Evolutionary conservation across 768 basidiomycete species (phyloP).

Genomic region (Lentinula boryana): DNA sequence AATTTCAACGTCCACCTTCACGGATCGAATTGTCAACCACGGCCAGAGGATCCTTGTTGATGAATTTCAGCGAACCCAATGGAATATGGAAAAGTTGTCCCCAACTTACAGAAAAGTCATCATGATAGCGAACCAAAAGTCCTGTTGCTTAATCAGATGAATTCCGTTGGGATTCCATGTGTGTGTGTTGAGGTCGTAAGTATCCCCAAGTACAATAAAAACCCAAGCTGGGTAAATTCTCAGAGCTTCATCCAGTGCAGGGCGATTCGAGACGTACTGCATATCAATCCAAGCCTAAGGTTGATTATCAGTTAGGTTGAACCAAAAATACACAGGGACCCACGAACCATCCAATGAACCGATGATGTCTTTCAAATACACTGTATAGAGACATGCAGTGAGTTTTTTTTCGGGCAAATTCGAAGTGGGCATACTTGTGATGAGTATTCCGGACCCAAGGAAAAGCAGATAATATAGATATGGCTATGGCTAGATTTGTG

Average conservation of each 20-base stretch:
- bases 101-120: constrained; percentile 66
- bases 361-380: constrained; percentile 77
- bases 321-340: constrained; percentile 8
- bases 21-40: constrained; percentile 73
- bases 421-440: constrained; percentile 55
- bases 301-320: constrained; percentile 4
- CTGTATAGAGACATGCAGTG: constrained; percentile 24
- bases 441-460: constrained; percentile 79
- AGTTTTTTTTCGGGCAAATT: neutral
- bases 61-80: neutral
- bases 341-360: constrained; percentile 72
- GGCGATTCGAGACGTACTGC: constrained; percentile 32
- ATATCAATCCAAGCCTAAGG: constrained; percentile 40
- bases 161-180: constrained; percentile 56
- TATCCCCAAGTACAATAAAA: constrained; percentile 65
- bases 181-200: constrained; percentile 49
- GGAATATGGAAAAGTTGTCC: neutral
- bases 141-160: constrained; percentile 60
- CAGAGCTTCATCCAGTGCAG: neutral
- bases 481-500: constrained; percentile 50
- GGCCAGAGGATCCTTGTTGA: constrained; percentile 56
- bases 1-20: constrained; percentile 72
- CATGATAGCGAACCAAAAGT: constrained; percentile 72
- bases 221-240: constrained; percentile 41
- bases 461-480: constrained; percentile 62